These are phyloP conservation scores for Chrysosporium queenslandicum DNA, from an alignment of 2,329 filamentous ascomycete species.

Conservation along the genomic window DNA sequence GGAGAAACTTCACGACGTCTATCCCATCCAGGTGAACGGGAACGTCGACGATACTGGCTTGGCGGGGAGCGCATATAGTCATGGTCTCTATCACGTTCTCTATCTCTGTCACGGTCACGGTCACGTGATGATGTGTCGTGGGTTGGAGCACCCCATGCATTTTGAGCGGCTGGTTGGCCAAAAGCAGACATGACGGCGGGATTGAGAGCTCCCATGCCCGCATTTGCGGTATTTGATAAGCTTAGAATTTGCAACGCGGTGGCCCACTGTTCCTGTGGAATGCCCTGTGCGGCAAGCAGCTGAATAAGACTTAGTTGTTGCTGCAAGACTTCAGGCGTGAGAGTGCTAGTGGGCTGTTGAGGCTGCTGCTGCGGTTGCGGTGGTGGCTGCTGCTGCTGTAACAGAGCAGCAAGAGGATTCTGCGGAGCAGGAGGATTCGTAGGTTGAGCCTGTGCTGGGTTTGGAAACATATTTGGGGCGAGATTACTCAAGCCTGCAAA, in stretches of 20 bases:
- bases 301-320: conserved; percentile 69
- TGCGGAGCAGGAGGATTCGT: conserved; percentile 24
- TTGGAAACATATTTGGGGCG: conserved; percentile 30
- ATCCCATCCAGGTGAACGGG: conserved; percentile 66
- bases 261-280: conserved; percentile 66
- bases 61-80: conserved; percentile 55
- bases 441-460: conserved; percentile 32
- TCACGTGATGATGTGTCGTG: conserved; percentile 24
- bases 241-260: conserved; percentile 46
- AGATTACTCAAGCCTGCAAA: conserved; percentile 39
- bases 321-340: conserved; percentile 47
- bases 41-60: conserved; percentile 56
- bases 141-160: conserved; percentile 22
- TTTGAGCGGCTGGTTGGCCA: conserved; percentile 17
- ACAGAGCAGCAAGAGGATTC: conserved; percentile 32
- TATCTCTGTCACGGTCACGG: conserved; percentile 32
- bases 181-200: conserved; percentile 40
- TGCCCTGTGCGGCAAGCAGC: conserved; percentile 61
- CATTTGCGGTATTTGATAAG: conserved; percentile 27
- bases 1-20: conserved; percentile 59
- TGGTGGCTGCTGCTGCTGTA: conserved; percentile 19
- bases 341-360: conserved; percentile 34
- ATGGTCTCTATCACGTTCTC: conserved; percentile 47
- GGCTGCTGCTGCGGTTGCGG: conserved; percentile 16
- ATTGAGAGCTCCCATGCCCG: conserved; percentile 27